Evolutionary conservation across 2,329 filamentous ascomycete species (phyloP), one percentile per base, ranked within the genome.

Genomic region (Zopfia rhizophila): DNA sequence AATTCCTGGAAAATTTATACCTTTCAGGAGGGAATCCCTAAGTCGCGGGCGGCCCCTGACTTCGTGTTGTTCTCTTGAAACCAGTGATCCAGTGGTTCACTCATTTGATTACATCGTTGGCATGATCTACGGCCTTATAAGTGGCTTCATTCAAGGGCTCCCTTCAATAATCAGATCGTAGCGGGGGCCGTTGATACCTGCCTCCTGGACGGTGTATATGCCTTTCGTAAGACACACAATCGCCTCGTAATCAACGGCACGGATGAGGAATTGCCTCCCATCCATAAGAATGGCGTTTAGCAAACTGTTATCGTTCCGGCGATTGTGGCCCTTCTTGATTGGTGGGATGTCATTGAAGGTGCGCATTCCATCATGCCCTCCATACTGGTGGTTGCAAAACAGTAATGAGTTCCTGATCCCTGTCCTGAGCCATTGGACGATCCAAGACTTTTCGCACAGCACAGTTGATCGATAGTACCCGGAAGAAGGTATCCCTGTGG

Each of bases 261-360:
- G 41, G 12, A 66, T 54, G 12, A 48, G 48, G 42, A 59, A 65
- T 21, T 50, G 42, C 25, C 47, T 39, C 19, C 38, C 51, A 37
- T 65, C 52, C 3, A 60, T 60, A 35, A 62, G 35, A 10, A 59
- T 39, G 14, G 47, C 46, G 12, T 46, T 59, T 8, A 62, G 24
- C 29, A 58, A 53, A 11, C 33, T 43, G 6, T 37, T 40, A 28
- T 42, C 40, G 13, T 40, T 32, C 21, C 40, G 48, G 5, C 42
- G 41, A 27, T 55, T 38, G 31, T 60, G 38, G 23, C 55, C 45
- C 7, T 27, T 19, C 12, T 53, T 40, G n/a, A 65, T 48, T 8
- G 55, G 45, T 27, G 60, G 59, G 11, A 65, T 59, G 8, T 64
- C 55, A 38, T 64, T 65, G 21, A 63, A 53, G 3, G 52, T 48